A percentile compares a stretch with the other conserved stretches of the same genome.
phyloP scores from a whole-genome alignment of 192 early-diverging fungal genomes.

The Funneliformis mosseae region DNA sequence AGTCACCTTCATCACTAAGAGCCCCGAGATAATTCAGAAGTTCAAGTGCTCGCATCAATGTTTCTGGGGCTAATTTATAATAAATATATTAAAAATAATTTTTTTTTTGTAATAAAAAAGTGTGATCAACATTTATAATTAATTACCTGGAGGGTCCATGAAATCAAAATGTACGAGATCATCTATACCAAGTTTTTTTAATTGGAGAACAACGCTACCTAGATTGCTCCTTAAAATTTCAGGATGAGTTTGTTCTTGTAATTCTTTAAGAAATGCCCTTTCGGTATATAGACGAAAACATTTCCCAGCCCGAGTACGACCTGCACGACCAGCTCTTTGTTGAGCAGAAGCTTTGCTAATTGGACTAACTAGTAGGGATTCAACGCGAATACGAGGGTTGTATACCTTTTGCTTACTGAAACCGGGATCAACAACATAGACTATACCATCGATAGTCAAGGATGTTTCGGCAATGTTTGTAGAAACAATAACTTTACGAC shows the following conservation, averaged over 20 bases:
- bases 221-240: constrained; percentile 98
- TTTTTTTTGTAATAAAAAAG: not conserved
- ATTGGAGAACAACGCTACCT: constrained; percentile 93
- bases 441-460: constrained; percentile 98
- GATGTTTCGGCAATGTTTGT: constrained; percentile 99
- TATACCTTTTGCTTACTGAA: constrained; percentile 99
- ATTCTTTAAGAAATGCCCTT: constrained; percentile 88
- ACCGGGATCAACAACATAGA: constrained; percentile 98
- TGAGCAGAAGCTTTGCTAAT: constrained; percentile 95
- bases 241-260: constrained; percentile 97
- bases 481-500: constrained; percentile 95
- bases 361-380: constrained; percentile 91
- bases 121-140: not conserved
- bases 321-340: constrained; percentile 98
- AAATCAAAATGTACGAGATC: constrained; percentile 99
- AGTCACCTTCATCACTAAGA: constrained; percentile 91
- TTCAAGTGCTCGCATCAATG: constrained; percentile 97
- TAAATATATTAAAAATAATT: not conserved
- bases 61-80: constrained; percentile 77
- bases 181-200: constrained; percentile 96
- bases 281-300: constrained; percentile 98
- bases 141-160: constrained; percentile 87
- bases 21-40: constrained; percentile 93
- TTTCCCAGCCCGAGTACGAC: constrained; percentile 96
- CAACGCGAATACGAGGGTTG: constrained; percentile 96